phyloP scores from a whole-genome alignment of 1,139 yeast genomes.

The Arxiozyma heterogenica region DNA sequence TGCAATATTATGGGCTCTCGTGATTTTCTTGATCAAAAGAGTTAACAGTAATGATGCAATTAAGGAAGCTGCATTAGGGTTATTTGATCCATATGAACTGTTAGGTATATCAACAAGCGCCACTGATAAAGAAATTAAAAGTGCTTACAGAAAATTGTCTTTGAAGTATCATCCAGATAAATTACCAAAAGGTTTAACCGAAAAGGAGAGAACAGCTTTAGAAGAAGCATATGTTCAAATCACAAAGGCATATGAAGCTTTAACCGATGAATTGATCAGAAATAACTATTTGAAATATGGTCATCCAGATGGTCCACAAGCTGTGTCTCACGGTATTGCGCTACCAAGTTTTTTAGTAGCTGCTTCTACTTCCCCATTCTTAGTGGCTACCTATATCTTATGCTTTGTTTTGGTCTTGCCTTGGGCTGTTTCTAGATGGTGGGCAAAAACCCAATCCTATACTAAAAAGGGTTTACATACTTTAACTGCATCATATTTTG shows the following conservation, averaged over 20 bases:
- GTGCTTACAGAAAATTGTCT: conserved; percentile 78
- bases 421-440: conserved; percentile 73
- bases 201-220: conserved; percentile 45
- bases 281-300: conserved; percentile 83
- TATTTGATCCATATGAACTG: conserved; percentile 86
- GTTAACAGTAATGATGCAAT: conserved; percentile 38
- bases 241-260: conserved; percentile 86
- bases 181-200: conserved; percentile 55
- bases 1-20: conserved; percentile 58
- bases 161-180: conserved; percentile 92
- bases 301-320: conserved; percentile 97
- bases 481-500: conserved; percentile 67
- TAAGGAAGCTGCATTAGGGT: conserved; percentile 37
- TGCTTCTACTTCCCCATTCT: conserved; percentile 61
- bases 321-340: conserved; percentile 92
- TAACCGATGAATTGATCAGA: conserved; percentile 80
- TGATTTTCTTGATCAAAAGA: conserved; percentile 43
- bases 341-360: conserved; percentile 87
- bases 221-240: conserved; percentile 76
- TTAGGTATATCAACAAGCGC: conserved; percentile 67
- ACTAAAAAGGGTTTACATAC: conserved; percentile 81
- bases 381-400: conserved; percentile 54
- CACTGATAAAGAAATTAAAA: conserved; percentile 66
- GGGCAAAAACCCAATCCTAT: conserved; percentile 72
- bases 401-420: conserved; percentile 77